A percentile compares a stretch with the other conserved stretches of the same genome.
These are phyloP conservation scores for Dothideomycetes sp. DNA, from an alignment of 2,329 filamentous ascomycete genomes.

Conservation along the genomic window DNA sequence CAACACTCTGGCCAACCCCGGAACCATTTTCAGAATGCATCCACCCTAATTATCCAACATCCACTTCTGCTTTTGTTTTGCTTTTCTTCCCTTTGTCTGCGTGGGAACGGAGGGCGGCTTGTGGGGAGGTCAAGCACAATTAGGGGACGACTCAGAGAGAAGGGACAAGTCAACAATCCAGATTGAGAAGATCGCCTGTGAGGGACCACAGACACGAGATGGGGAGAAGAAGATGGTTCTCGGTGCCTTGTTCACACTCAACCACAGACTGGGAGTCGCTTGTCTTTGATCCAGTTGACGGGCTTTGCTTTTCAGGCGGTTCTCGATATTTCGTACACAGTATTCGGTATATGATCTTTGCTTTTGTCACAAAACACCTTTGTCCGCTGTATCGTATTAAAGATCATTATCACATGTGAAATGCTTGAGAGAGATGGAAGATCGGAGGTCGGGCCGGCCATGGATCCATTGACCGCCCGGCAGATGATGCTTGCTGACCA, in stretches of 20 bases:
- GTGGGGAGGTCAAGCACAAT: constrained; percentile 16
- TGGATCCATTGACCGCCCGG: constrained; percentile 3
- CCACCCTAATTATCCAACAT: constrained; percentile 8
- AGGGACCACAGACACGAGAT: neutral
- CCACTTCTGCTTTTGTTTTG: constrained; percentile 3
- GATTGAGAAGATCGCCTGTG: constrained; percentile 4
- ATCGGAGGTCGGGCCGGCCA: too few relatives aligned
- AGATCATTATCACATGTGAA: too few relatives aligned
- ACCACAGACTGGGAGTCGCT: neutral
- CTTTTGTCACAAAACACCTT: too few relatives aligned
- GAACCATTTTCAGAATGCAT: constrained; percentile 12
- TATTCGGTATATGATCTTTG: constrained; percentile 2
- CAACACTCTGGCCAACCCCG: constrained; percentile 15
- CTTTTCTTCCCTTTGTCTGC: constrained; percentile 11
- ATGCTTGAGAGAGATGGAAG: too few relatives aligned
- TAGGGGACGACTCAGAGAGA: constrained; percentile 4
- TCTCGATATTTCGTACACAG: constrained; percentile 4
- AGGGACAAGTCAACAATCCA: constrained; percentile 3
- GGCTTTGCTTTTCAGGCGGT: constrained; percentile 1
- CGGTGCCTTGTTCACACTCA: neutral
- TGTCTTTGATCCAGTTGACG: constrained; percentile 6
- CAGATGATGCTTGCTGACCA: constrained; percentile 7
- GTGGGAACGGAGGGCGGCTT: constrained; percentile 12
- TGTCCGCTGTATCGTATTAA: too few relatives aligned
- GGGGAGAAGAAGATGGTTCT: neutral